Evolutionary conservation across 176 grass and related monocot species (phyloP).

Genomic region (Cenchrus americanus): DNA sequence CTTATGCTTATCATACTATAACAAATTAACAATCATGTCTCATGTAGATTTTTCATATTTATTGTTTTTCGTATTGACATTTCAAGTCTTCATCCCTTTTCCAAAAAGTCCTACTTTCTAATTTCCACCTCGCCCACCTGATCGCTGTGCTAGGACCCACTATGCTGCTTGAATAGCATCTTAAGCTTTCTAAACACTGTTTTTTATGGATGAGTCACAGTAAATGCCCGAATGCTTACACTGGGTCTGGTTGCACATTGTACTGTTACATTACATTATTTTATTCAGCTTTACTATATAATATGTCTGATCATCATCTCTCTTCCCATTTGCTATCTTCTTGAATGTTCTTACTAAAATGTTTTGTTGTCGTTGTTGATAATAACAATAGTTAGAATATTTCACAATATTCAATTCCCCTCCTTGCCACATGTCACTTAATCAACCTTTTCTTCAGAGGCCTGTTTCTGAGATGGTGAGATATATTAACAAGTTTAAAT

Average conservation of each 20-base stretch:
- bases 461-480: conserved; percentile 89
- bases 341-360: background rate
- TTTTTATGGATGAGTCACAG: background rate
- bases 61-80: background rate
- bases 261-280: background rate
- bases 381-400: conserved; percentile 9
- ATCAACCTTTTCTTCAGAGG: conserved; percentile 53
- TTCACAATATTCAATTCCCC: conserved; percentile 6
- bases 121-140: background rate
- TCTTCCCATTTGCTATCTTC: background rate
- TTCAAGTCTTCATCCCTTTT: background rate
- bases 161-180: background rate
- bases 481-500: conserved; percentile 98
- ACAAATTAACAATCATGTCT: background rate
- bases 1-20: background rate
- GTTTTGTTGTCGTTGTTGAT: conserved; percentile 3
- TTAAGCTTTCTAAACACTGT: background rate
- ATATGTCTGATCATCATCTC: conserved; percentile 11
- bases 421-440: conserved; percentile 37
- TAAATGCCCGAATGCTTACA: background rate
- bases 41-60: background rate
- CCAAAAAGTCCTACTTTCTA: background rate
- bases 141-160: background rate
- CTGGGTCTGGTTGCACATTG: background rate
- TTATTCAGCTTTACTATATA: conserved; percentile 19